A percentile compares a stretch with the other conserved stretches of the same genome.
These are phyloP conservation scores for Neoscytalidium dimidiatum DNA, from an alignment of 2,329 filamentous ascomycete species.

Conservation along the genomic window DNA sequence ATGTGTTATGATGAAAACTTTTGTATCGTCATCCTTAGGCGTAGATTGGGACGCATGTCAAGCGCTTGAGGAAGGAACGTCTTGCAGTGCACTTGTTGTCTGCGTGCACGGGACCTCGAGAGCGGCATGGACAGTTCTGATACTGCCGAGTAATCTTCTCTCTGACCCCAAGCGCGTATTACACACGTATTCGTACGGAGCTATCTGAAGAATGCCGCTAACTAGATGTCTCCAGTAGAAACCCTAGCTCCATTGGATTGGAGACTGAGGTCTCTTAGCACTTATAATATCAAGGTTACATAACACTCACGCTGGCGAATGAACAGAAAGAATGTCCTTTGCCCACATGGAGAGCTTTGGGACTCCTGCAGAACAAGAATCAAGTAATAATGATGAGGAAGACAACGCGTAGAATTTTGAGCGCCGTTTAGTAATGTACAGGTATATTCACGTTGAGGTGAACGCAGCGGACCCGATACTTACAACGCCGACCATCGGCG, in stretches of 20 bases:
- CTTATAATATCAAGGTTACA: background rate
- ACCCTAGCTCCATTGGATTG: background rate
- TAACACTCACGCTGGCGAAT: too few relatives aligned
- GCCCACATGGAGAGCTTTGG: too few relatives aligned
- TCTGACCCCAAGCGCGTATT: slow-evolving; percentile 1
- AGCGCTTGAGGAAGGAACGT: slow-evolving; percentile 16
- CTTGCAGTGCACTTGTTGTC: background rate
- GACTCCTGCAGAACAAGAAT: too few relatives aligned
- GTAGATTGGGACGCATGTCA: slow-evolving; percentile 46
- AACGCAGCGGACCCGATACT: too few relatives aligned
- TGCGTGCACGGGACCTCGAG: slow-evolving; percentile 9
- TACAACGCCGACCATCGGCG: too few relatives aligned
- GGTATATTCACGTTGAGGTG: too few relatives aligned
- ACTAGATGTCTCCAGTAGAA: background rate
- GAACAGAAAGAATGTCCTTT: too few relatives aligned
- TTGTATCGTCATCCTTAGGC: slow-evolving; percentile 98
- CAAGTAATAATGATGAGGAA: too few relatives aligned
- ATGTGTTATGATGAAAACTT: slow-evolving; percentile 78
- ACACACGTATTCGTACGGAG: background rate
- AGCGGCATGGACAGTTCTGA: slow-evolving; percentile 6
- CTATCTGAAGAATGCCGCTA: background rate
- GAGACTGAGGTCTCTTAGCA: background rate
- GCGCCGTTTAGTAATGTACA: too few relatives aligned
- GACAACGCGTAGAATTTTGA: too few relatives aligned
- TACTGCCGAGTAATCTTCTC: slow-evolving; percentile 20